Base-by-base conservation (phyloP, 768 basidiomycete species). In the Harrya chromipes region DNA sequence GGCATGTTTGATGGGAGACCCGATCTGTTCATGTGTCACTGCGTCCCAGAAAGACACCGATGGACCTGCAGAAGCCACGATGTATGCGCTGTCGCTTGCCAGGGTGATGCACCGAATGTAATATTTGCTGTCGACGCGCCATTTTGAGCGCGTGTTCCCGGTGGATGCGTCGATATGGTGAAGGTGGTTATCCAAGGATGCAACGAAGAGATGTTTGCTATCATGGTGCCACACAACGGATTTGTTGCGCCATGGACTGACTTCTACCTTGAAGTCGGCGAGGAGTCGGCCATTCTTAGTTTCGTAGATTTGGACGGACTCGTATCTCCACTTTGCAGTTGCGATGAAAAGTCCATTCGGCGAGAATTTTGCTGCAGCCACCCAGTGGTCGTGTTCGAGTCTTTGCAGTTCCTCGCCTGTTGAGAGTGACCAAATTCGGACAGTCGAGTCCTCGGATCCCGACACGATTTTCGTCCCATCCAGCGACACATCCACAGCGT, bases 31-130 rank as follows among this genome's bases (percentile, higher is more conserved):
- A 16, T 37, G 45, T 0, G 53, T 55, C 0, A 3, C 23, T 2
- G 27, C 17, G 41, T 50, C 21, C 54, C 54, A 56, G 26, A 55
- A 46, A 1, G 55, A 56, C 10, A 55, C 29, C 5, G 45, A 50
- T 0, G 47, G 43, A 1, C 17, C 4, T 0, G 20, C 26, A 7
- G 40, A 26, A 24, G 19, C 41, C 12, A 37, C 51, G n/a, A 54
- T 35, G 26, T 42, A 46, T 5, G 8, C 19, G 16, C 38, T 42
- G 6, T 40, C 24, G 16, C 11, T 35, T 9, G 45, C 37, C 4
- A 54, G 16, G 20, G 37, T 6, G 6, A 55, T 40, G 23, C 37
- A 38, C 7, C 1, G 16, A 7, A 35, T 36, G 11, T 24, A 0
- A 4, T 11, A 4, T 2, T 27, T 7, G 6, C 33, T 39, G 20